A percentile compares a stretch with the other conserved stretches of the same genome.
phyloP scores from a whole-genome alignment of 2,329 filamentous ascomycete species.

The Daldinia eschscholtzii region DNA sequence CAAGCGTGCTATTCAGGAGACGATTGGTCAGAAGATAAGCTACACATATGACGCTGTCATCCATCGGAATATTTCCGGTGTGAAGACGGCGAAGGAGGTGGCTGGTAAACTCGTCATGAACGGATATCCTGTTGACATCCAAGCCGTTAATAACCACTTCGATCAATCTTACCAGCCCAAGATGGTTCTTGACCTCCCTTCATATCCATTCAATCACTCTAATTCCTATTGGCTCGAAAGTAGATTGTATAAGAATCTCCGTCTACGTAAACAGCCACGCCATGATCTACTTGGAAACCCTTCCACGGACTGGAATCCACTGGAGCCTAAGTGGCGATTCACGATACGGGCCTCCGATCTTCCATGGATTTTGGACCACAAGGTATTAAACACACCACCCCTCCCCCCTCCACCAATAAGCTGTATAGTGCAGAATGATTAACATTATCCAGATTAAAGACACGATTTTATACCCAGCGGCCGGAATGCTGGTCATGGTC shows the following conservation, averaged over 20 bases:
- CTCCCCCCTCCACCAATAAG: not conserved
- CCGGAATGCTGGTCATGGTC: not conserved
- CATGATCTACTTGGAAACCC: constrained; percentile 24
- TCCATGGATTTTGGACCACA: not conserved
- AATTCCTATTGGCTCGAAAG: not conserved
- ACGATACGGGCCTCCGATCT: constrained; percentile 10
- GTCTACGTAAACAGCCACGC: not conserved
- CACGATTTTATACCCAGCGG: not conserved
- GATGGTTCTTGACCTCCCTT: not conserved
- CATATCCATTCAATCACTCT: not conserved
- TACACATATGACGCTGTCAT: not conserved
- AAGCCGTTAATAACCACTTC: not conserved
- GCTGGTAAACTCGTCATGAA: not conserved
- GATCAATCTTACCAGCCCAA: not conserved
- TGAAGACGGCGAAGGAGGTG: not conserved
- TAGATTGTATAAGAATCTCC: not conserved
- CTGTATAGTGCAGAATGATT: not conserved
- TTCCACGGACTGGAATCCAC: constrained; percentile 31
- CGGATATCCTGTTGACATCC: not conserved
- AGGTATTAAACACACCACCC: not conserved
- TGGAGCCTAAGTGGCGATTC: constrained; percentile 31
- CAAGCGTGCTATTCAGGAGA: constrained; percentile 19
- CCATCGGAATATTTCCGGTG: not conserved
- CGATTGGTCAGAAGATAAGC: constrained; percentile 18
- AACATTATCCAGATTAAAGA: not conserved